Evolutionary conservation across 2,329 filamentous ascomycete species (phyloP).

Genomic region (Xenoacremonium recifei): DNA sequence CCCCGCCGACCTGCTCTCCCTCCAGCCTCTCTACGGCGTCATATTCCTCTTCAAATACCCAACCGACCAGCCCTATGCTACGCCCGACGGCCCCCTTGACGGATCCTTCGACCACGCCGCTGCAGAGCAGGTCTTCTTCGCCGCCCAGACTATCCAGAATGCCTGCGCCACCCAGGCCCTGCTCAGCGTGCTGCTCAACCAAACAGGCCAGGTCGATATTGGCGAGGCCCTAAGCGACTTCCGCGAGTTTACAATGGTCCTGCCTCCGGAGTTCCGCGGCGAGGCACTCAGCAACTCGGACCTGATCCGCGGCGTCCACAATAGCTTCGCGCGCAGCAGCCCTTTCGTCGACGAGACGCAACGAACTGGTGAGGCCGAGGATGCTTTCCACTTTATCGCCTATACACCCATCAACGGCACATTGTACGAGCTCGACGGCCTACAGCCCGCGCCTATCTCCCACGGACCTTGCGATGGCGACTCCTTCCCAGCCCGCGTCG

Average conservation of each 20-base stretch:
- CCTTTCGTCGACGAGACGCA: slow-evolving; percentile 93
- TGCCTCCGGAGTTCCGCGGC: slow-evolving; percentile 70
- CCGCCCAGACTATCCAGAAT: slow-evolving; percentile 96
- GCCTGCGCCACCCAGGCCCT: slow-evolving; percentile 96
- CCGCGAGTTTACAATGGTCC: slow-evolving; percentile 82
- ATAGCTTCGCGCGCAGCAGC: slow-evolving; percentile 82
- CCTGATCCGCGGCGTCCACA: slow-evolving; percentile 76
- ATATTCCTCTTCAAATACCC: slow-evolving; percentile 99
- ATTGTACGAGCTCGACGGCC: slow-evolving; percentile 91
- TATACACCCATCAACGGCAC: slow-evolving; percentile 79
- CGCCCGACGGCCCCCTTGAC: slow-evolving; percentile 67
- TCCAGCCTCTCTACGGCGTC: slow-evolving; percentile 85
- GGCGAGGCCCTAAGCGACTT: slow-evolving; percentile 72
- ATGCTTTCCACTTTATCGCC: slow-evolving; percentile 96
- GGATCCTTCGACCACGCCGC: slow-evolving; percentile 78
- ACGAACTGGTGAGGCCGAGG: slow-evolving; percentile 65
- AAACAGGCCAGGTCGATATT: slow-evolving; percentile 68
- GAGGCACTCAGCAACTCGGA: slow-evolving; percentile 63
- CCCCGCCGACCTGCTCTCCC: slow-evolving; percentile 65
- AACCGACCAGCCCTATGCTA: slow-evolving; percentile 63
- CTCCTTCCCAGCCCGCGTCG: slow-evolving; percentile 76
- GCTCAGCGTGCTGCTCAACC: slow-evolving; percentile 87
- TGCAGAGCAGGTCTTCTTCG: slow-evolving; percentile 83
- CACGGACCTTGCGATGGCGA: slow-evolving; percentile 73
- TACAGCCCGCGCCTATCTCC: slow-evolving; percentile 88